These are phyloP conservation scores for Cichorium intybus DNA, from an alignment of 140 eudicot genomes.

Conservation along the genomic window DNA sequence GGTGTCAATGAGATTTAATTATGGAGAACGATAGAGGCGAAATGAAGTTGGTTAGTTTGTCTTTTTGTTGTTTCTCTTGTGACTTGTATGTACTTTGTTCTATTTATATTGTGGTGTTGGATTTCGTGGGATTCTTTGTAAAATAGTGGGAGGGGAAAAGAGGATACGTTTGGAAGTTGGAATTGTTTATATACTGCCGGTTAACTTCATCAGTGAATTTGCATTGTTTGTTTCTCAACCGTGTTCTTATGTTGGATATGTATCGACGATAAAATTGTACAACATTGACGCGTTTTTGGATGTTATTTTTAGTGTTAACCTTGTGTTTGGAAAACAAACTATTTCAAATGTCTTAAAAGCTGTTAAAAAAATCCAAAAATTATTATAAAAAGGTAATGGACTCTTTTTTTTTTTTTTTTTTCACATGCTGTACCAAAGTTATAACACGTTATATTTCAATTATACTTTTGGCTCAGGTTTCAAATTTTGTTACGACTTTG, in stretches of 20 bases:
- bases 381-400: no score
- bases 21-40: neutral
- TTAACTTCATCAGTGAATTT: conserved; percentile 3
- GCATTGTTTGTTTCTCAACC: neutral
- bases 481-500: no score
- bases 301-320: no score
- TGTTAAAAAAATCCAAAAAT: no score
- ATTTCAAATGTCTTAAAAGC: no score
- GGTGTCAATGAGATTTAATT: neutral
- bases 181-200: conserved; percentile 14
- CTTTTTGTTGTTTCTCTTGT: neutral
- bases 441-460: no score
- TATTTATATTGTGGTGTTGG: conserved; percentile 14
- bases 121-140: conserved; percentile 8
- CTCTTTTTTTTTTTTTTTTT: no score
- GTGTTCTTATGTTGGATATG: neutral
- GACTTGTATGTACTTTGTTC: neutral
- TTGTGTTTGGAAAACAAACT: no score
- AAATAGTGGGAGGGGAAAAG: neutral
- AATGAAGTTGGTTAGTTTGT: conserved; percentile 6
- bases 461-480: no score
- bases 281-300: no score
- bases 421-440: no score
- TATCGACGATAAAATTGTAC: no score
- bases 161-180: neutral